Evolutionary conservation across 176 grass and related monocot genomes (phyloP), one percentile per base, ranked within the genome.

Genomic region (Phyllostachys edulis): DNA sequence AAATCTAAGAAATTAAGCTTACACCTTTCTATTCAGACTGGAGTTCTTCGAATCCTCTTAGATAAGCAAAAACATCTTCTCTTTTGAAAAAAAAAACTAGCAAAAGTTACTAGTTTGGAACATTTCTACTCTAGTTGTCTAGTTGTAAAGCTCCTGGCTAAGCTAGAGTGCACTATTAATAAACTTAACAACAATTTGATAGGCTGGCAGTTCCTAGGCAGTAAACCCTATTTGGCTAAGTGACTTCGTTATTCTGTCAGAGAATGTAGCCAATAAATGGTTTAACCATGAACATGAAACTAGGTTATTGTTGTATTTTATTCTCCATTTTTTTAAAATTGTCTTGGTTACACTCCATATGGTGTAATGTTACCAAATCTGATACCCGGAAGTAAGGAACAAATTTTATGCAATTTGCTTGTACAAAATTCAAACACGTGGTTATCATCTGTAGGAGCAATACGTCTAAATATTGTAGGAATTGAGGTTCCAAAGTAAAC

Each of bases 401-500:
- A 75, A 75, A n/a, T n/a, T 9, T 81, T 20, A 38, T 21, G 34
- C 46, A 75, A 74, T 56, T 57, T 37, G 11, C 20, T 45, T 42
- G 51, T 75, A 59, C 18, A 57, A 57, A 64, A 5, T 81, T 45
- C 37, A 81, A 73, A 73, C 16, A 56, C 36, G 34, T 44, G 49
- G 37, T 76, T 74, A 40, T 85, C 26, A 50, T 57, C 27, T 26
- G 50, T 21, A 59, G 24, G 24, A 69, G 24, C 26, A 76, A 47
- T 90, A 94, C 94, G 91, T 84, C 87, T 92, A 85, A 97, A 97
- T 88, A 97, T 97, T 79, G 91, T 90, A 57, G 94, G 87, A 70
- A 94, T 62, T 81, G 94, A 94, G 39, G 91, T 97, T 79, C 94
- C 94, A 84, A 94, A 97, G 75, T 92, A 94, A 79, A 97, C 89